phyloP scores from a whole-genome alignment of 2,329 filamentous ascomycete genomes.

The Emergomyces africanus region DNA sequence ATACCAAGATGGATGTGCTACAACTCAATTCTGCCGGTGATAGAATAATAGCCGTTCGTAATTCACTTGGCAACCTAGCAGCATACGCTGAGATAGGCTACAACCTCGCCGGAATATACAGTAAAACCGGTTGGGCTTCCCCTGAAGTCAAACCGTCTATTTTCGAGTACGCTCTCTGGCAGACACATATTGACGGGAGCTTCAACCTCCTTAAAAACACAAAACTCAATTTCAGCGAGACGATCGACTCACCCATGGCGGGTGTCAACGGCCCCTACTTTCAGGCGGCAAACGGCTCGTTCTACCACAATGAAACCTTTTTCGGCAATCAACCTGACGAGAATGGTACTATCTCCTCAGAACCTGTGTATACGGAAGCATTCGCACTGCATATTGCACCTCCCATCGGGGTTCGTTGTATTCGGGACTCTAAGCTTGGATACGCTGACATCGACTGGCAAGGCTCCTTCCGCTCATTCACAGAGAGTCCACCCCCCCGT shows the following conservation, averaged over 20 bases:
- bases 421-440: not conserved
- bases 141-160: too few species aligned
- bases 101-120: not conserved
- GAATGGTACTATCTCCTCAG: not conserved
- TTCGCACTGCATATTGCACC: not conserved
- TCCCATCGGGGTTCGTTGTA: slow-evolving; percentile 1
- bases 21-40: not conserved
- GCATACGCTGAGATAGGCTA: not conserved
- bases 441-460: not conserved
- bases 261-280: not conserved
- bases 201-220: not conserved
- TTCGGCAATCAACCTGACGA: not conserved
- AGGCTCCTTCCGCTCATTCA: not conserved
- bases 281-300: not conserved
- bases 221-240: not conserved
- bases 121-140: not conserved
- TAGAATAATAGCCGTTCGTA: not conserved
- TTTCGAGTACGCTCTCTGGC: not conserved
- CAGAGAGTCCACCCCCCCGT: not conserved
- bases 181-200: too few species aligned
- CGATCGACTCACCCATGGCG: not conserved
- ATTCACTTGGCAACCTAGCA: not conserved
- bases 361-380: not conserved
- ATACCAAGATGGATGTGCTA: not conserved
- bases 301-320: not conserved